Conservation (phyloP, 345 rosid species). For the Excoecaria agallocha region DNA sequence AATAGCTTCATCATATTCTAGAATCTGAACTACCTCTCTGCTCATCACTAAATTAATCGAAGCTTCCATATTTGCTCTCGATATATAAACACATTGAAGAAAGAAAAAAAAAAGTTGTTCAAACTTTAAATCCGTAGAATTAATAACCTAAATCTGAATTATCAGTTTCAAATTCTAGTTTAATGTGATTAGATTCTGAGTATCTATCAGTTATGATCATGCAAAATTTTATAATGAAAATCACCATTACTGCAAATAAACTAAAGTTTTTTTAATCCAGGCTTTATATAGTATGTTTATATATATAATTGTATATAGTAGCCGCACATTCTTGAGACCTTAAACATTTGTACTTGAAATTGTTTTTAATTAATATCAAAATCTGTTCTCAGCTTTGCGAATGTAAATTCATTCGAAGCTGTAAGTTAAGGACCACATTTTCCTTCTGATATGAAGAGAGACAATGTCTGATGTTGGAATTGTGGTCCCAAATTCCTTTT, state of each 20-base stretch:
- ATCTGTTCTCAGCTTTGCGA: slow-evolving; percentile 14
- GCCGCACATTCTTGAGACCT: slow-evolving; percentile 48
- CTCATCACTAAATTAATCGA: background rate
- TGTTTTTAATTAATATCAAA: slow-evolving; percentile 21
- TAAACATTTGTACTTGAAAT: slow-evolving; percentile 31
- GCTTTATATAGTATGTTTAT: background rate
- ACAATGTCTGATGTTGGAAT: slow-evolving; percentile 14
- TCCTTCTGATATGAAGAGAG: slow-evolving; percentile 23
- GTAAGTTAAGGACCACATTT: slow-evolving; percentile 37
- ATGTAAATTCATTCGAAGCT: slow-evolving; percentile 12
- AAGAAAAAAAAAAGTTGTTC: background rate
- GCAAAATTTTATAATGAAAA: background rate
- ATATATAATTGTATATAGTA: slow-evolving; percentile 5
- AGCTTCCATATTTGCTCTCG: background rate
- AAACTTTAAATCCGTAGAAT: background rate
- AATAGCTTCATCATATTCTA: background rate
- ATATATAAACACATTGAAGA: too few relatives aligned
- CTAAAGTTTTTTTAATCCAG: background rate
- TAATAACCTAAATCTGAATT: background rate
- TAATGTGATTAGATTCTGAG: background rate
- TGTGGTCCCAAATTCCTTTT: slow-evolving; percentile 38
- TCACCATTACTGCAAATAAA: slow-evolving; percentile 7
- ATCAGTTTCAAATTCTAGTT: background rate
- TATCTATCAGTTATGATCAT: background rate
- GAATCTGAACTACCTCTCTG: background rate